Conservation (phyloP, 805 yeast genomes). For the Cyberlindnera veronae region DNA sequence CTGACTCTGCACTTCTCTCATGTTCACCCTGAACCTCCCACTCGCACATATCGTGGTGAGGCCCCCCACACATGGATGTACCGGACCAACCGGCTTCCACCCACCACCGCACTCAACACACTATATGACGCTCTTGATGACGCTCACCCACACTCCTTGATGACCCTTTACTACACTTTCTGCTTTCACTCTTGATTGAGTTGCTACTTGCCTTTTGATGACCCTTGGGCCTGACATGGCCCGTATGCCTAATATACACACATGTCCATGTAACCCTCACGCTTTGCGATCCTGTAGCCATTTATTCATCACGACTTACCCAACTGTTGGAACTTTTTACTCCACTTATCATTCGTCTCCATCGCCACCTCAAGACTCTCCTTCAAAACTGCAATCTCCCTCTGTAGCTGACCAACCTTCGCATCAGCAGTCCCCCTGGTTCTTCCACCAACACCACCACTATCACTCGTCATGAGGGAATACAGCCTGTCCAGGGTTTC, state of each 20-base stretch:
- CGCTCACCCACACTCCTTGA: neutral
- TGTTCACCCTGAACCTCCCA: too few relatives aligned
- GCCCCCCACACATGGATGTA: too few relatives aligned
- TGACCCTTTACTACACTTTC: neutral
- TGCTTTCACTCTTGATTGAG: too few relatives aligned
- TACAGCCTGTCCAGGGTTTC: slow-evolving; percentile 18
- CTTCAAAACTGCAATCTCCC: slow-evolving; percentile 14
- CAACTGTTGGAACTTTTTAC: slow-evolving; percentile 14
- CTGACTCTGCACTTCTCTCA: too few relatives aligned
- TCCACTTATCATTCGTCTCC: slow-evolving; percentile 29
- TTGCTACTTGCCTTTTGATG: too few relatives aligned
- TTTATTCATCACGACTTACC: too few relatives aligned
- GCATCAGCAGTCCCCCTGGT: neutral
- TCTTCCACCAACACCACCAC: neutral
- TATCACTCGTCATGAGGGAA: slow-evolving; percentile 13
- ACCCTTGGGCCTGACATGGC: too few relatives aligned
- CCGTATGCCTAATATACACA: too few relatives aligned
- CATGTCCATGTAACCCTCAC: neutral
- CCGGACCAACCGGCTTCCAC: neutral
- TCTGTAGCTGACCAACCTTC: slow-evolving; percentile 11
- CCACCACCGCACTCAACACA: neutral
- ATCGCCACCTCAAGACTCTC: slow-evolving; percentile 20
- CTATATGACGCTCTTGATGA: neutral
- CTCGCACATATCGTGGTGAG: too few relatives aligned
- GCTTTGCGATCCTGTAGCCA: neutral